Base-by-base conservation (phyloP, 345 rosid genomes). In the Heritiera fomes region DNA sequence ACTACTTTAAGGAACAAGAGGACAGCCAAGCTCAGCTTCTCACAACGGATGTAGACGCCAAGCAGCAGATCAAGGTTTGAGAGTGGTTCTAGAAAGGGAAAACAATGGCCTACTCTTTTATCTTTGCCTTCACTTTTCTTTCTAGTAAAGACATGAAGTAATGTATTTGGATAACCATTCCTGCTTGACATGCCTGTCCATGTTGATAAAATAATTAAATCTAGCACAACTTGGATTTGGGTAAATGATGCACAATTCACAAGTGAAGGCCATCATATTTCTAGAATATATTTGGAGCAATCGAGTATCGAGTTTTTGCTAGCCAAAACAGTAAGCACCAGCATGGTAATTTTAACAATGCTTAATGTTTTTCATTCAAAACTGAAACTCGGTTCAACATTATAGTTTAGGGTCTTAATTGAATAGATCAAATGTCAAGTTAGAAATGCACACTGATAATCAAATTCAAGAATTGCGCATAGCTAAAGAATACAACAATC, bases 1-100 rank as follows among this genome's bases (percentile, higher is more conserved):
- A 82, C 47, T 80, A 79, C 71, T 80, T 79, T 28, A 72, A 69
- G 43, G 60, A 75, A 15, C 50, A 11, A 13, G 75, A 53, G 41
- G 83, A 71, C 52, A 67, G 53, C 40, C 53, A 53, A 61, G 78
- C 67, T 79, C 78, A 66, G 60, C 53, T 66, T 76, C 20, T 56
- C 34, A 47, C 38, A 9, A 30, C 38, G 56, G 82, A 71, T 30
- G 40, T 76, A 20, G 71, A 72, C 28, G 45, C 45, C 23, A 79
- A 60, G 46, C 78, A 12, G 9, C 68, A 75, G 7, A 2, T 52
- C 23, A 46, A 50, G 43, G 72, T 30, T 67, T 66, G 58, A 78
- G 23, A 23, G 47, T 56, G 2, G 14, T 64, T 77, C 28, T 18
- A 10, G 8, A 2, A 18, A n/a, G 6, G 50, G 18, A 9, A 20